These are phyloP conservation scores for Penicillium sp. DNA, from an alignment of 2,329 filamentous ascomycete genomes.

Conservation along the genomic window DNA sequence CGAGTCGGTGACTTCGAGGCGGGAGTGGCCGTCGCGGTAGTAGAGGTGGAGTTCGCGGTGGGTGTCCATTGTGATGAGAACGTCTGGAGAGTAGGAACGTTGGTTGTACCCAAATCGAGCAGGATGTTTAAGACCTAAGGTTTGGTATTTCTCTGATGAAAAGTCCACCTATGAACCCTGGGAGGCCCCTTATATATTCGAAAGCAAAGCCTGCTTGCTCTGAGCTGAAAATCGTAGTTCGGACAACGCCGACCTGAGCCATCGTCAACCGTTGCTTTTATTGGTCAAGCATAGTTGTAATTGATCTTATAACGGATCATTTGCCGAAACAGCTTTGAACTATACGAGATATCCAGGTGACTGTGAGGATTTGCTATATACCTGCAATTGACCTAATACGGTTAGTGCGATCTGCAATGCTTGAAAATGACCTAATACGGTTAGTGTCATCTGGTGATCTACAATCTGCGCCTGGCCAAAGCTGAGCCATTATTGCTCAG, in stretches of 20 bases:
- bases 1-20: not conserved
- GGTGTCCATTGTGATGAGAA: not conserved
- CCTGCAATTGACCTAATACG: not conserved
- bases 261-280: no score
- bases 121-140: not conserved
- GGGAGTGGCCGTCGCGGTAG: not conserved
- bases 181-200: not conserved
- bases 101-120: not conserved
- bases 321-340: no score
- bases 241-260: no score
- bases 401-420: not conserved
- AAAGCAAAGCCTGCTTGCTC: not conserved
- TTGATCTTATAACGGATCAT: no score
- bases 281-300: no score
- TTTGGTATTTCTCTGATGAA: not conserved
- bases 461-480: no score
- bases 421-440: not conserved
- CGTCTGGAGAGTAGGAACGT: not conserved
- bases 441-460: not conserved
- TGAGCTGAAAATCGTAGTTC: not conserved
- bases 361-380: not conserved
- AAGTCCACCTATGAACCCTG: not conserved
- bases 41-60: not conserved
- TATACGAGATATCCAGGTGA: not conserved
- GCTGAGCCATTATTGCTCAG: no score